Base-by-base conservation (phyloP, 1,284 basidiomycete genomes). In the Tylopilus microsporus region DNA sequence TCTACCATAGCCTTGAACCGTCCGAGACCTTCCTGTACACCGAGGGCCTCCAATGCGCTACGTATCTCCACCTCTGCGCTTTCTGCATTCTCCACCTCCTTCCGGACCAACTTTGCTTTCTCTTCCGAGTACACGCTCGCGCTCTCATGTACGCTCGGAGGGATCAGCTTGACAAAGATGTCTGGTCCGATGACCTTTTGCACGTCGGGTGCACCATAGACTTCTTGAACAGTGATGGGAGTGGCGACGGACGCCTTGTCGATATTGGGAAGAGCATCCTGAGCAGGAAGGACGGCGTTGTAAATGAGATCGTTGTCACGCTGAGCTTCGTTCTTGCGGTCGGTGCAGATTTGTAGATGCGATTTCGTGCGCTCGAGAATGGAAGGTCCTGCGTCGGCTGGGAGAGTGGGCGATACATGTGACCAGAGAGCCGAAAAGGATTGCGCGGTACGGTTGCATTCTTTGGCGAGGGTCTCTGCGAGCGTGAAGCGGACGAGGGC, bases 301-400 rank as follows among this genome's bases (percentile, higher is more conserved):
- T 99, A 99, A 65, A 99, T 97, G 50, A 99, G 82, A 69, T 99
- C 96, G 73, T 99, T 99, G 76, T 98, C 94, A 59, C 89, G 86
- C 58, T 86, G 82, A 1, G 91, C 91, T 57, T 91, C 87, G 53
- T 75, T 79, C 70, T 87, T 88, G 57, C 85, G 85, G 64, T 96
- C 94, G 0, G 82, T 78, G 65, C 90, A 88, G 34, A 94, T 75
- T 2, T 89, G 83, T 9, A 89, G 77, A 62, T 96, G 94, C 0
- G 89, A 82, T 70, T 95, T 95, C 25, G 88, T 87, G 50, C 95
- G 85, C 58, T 95, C 93, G 21, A 82, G 75, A 42, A 98, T 80
- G 30, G 90, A 84, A 0, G 85, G 76, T 0, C 86, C 90, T 0
- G 94, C 87, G 68, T 99, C 96, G 5, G 89, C 79, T 2, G 95